Evolutionary conservation across 225 moss, liverwort and hornwort genomes (phyloP).

Genomic region (Takakia lepidozioides): DNA sequence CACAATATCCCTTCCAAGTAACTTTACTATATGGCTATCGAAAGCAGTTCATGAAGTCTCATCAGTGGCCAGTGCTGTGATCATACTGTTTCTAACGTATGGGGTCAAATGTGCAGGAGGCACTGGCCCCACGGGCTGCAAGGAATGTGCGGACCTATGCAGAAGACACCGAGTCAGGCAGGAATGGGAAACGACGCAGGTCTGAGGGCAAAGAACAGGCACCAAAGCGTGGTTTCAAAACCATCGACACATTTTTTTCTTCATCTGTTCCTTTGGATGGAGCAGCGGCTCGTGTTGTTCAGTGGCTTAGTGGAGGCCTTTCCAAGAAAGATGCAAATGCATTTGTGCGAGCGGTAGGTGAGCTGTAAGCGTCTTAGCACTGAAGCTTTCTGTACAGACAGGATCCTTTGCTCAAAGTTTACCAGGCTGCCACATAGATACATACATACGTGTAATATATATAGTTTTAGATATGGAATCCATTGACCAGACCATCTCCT

Average conservation of each 20-base stretch:
- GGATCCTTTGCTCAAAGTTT: too few relatives aligned
- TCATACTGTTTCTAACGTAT: too few relatives aligned
- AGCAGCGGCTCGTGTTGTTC: constrained; percentile 71
- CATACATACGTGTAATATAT: too few relatives aligned
- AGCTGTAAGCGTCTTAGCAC: too few relatives aligned
- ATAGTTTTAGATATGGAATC: too few relatives aligned
- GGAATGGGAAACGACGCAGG: constrained; percentile 71
- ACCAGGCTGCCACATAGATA: too few relatives aligned
- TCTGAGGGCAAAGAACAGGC: constrained; percentile 72
- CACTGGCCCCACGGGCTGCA: constrained; percentile 73
- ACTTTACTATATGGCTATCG: too few relatives aligned
- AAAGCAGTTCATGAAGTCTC: too few relatives aligned
- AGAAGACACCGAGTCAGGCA: constrained; percentile 50
- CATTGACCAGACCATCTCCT: too few relatives aligned
- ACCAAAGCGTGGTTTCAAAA: constrained; percentile 65
- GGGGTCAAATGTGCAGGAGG: constrained; percentile 51
- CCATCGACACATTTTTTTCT: constrained; percentile 29
- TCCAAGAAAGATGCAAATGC: constrained; percentile 87
- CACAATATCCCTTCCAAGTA: too few relatives aligned
- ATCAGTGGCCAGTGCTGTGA: too few relatives aligned
- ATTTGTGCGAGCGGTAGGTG: constrained; percentile 91
- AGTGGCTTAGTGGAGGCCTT: constrained; percentile 77
- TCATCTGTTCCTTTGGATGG: constrained; percentile 61
- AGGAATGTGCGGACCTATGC: constrained; percentile 86
- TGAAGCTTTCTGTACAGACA: too few relatives aligned